phyloP scores from a whole-genome alignment of 805 yeast genomes.

The Saturnispora sekii region DNA sequence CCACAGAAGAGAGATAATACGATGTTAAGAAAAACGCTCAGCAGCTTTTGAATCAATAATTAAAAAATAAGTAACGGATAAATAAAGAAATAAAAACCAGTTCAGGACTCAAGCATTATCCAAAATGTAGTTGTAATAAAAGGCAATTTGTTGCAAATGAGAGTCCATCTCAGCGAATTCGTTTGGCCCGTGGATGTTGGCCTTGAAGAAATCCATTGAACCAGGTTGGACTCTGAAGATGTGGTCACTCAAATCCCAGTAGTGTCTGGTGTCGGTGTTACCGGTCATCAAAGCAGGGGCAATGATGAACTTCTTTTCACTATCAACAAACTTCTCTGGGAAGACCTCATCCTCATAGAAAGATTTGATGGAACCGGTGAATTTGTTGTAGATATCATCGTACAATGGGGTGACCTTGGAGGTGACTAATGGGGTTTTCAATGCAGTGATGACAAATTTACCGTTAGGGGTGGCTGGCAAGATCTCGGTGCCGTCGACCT shows the following conservation, averaged over 20 bases:
- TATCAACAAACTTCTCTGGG: constrained; percentile 20
- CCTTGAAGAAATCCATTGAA: constrained; percentile 16
- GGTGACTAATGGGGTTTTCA: constrained; percentile 24
- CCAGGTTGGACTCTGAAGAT: constrained; percentile 52
- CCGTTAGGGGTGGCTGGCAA: constrained; percentile 18
- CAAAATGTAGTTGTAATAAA: constrained; percentile 15
- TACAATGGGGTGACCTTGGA: constrained; percentile 37
- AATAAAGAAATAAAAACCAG: background rate
- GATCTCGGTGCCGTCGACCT: constrained; percentile 25
- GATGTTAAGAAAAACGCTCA: background rate
- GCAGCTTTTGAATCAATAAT: background rate
- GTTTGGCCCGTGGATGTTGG: constrained; percentile 51
- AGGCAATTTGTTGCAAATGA: constrained; percentile 51
- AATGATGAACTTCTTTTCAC: constrained; percentile 24
- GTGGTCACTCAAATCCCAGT: constrained; percentile 50
- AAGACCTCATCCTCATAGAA: constrained; percentile 43
- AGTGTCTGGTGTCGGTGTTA: constrained; percentile 59
- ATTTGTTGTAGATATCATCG: constrained; percentile 40
- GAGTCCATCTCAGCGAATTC: constrained; percentile 45
- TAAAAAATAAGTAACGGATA: background rate
- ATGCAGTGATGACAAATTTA: constrained; percentile 16
- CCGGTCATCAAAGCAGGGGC: constrained; percentile 58
- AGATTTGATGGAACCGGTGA: constrained; percentile 55
- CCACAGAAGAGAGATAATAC: background rate
- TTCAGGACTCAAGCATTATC: background rate